These are phyloP conservation scores for Mycena alexandri DNA, from an alignment of 768 basidiomycete genomes.

Conservation along the genomic window DNA sequence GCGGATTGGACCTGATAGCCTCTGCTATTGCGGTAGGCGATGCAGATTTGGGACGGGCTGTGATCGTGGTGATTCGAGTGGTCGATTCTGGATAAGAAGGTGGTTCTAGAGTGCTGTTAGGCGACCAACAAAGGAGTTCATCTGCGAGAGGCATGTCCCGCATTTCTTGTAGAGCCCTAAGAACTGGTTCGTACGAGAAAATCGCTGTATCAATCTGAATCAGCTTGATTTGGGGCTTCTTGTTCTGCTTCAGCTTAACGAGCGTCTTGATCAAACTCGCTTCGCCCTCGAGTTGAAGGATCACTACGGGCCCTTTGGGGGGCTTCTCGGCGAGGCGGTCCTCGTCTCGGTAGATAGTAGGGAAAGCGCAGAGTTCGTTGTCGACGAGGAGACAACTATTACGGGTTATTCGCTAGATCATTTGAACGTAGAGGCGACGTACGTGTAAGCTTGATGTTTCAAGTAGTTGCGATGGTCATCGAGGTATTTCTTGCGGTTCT, in stretches of 20 bases:
- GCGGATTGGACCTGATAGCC: conserved; percentile 48
- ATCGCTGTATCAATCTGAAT: conserved; percentile 72
- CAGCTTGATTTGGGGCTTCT: conserved; percentile 52
- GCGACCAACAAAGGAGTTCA: conserved; percentile 67
- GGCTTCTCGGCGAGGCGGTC: conserved; percentile 59
- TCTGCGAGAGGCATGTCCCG: conserved; percentile 58
- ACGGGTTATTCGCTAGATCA: neutral
- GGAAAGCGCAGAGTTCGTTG: conserved; percentile 63
- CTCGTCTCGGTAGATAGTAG: conserved; percentile 67
- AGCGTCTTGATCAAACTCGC: conserved; percentile 55
- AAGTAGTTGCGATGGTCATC: conserved; percentile 58
- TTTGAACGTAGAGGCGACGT: neutral
- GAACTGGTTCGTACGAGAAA: conserved; percentile 73
- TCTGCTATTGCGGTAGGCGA: conserved; percentile 36
- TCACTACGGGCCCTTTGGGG: conserved; percentile 54
- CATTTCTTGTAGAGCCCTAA: conserved; percentile 66
- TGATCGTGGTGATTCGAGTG: too few species aligned
- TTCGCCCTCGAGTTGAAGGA: conserved; percentile 65
- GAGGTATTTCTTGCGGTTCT: conserved; percentile 53
- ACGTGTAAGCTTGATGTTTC: conserved; percentile 65
- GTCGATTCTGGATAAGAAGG: conserved; percentile 3
- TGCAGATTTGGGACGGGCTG: neutral
- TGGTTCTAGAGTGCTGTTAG: conserved; percentile 28
- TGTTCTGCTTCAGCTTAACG: conserved; percentile 50
- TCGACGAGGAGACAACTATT: conserved; percentile 60